phyloP scores from a whole-genome alignment of 495 filamentous ascomycete genomes.

The Podospora pseudocomata region DNA sequence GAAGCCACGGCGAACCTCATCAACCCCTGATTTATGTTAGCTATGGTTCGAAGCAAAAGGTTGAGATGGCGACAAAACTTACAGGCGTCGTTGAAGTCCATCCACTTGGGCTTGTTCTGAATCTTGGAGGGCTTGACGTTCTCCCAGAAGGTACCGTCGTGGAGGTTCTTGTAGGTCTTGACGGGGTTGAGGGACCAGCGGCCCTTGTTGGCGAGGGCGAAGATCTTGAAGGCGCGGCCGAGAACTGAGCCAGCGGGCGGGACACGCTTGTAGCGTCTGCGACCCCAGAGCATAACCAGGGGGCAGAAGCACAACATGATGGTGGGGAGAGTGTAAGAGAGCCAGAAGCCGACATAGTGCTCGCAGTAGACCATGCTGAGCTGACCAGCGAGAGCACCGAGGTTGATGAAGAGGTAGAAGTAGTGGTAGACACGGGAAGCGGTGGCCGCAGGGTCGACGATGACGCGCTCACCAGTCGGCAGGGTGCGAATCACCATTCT shows the following conservation, averaged over 20 bases:
- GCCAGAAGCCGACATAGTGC: conserved; percentile 73
- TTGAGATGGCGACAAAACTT: conserved; percentile 2
- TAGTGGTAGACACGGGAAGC: conserved; percentile 57
- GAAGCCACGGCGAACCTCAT: conserved; percentile 52
- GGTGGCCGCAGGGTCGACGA: conserved; percentile 66
- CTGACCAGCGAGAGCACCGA: conserved; percentile 55
- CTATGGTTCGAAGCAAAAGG: not conserved
- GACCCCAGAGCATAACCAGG: conserved; percentile 58
- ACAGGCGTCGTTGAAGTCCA: conserved; percentile 69
- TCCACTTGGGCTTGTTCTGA: conserved; percentile 54
- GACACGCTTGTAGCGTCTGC: conserved; percentile 53
- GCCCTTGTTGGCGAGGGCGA: conserved; percentile 57
- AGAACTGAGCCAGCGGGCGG: conserved; percentile 65
- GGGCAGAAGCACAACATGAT: conserved; percentile 56
- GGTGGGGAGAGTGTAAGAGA: conserved; percentile 63
- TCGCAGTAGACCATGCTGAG: conserved; percentile 61
- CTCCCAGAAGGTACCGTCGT: conserved; percentile 59
- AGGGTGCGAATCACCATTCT: conserved; percentile 44
- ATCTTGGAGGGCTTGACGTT: conserved; percentile 60
- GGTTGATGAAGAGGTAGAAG: conserved; percentile 69
- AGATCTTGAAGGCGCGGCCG: conserved; percentile 52
- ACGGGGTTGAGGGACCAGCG: conserved; percentile 58
- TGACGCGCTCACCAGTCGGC: conserved; percentile 57
- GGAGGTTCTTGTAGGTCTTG: conserved; percentile 52
- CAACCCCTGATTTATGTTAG: conserved; percentile 21